These are phyloP conservation scores for Ophiostoma ulmi DNA, from an alignment of 2,329 filamentous ascomycete genomes.

Conservation along the genomic window DNA sequence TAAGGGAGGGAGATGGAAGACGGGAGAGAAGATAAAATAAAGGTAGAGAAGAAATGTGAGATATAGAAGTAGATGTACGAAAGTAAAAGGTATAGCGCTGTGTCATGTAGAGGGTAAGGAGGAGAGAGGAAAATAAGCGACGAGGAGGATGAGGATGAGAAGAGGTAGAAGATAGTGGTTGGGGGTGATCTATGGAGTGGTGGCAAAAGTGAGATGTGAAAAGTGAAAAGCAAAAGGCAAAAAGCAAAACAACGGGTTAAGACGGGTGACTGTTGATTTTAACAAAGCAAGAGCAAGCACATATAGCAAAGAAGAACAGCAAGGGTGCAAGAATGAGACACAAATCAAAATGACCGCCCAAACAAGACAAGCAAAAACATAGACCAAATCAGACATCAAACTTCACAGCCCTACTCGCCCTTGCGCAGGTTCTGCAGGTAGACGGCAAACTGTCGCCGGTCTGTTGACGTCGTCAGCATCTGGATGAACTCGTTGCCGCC, in stretches of 20 bases:
- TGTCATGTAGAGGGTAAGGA: conserved; percentile 6
- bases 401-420: conserved; percentile 28
- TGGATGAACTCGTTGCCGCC: conserved; percentile 54
- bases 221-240: background rate
- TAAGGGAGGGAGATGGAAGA: background rate
- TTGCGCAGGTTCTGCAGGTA: conserved; percentile 59
- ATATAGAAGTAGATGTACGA: conserved; percentile 7
- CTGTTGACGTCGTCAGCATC: conserved; percentile 53
- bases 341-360: background rate
- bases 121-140: background rate
- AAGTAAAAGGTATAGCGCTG: conserved; percentile 9
- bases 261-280: background rate
- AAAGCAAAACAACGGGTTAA: background rate
- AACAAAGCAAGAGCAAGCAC: background rate
- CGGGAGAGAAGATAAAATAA: background rate
- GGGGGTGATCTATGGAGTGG: background rate
- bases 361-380: background rate
- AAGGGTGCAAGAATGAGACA: background rate
- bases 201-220: background rate
- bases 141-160: background rate
- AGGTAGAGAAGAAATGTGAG: background rate
- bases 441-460: conserved; percentile 57
- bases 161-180: background rate
- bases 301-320: background rate
- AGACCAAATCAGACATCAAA: background rate